Conservation (phyloP, 768 basidiomycete genomes). For the Tulasnella sp. region DNA sequence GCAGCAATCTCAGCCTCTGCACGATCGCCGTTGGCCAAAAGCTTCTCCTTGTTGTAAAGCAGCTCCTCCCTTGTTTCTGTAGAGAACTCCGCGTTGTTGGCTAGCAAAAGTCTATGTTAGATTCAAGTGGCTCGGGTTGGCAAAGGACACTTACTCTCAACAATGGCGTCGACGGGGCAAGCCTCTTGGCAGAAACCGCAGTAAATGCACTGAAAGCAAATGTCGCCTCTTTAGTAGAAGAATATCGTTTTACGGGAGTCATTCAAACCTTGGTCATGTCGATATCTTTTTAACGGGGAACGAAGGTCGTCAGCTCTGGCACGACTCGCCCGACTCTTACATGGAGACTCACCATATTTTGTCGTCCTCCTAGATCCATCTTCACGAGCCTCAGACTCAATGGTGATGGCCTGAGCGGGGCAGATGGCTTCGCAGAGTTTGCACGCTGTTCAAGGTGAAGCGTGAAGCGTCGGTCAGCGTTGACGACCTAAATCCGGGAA, state of each 20-base stretch:
- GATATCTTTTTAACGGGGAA: conserved; percentile 52
- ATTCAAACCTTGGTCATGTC: conserved; percentile 78
- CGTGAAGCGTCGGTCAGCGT: not conserved
- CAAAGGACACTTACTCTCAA: conserved; percentile 67
- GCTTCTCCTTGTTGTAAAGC: conserved; percentile 98
- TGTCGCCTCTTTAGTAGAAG: not conserved
- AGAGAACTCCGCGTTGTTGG: conserved; percentile 95
- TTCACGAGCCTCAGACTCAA: conserved; percentile 91
- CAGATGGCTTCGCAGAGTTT: conserved; percentile 99
- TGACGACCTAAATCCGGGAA: conserved; percentile 8
- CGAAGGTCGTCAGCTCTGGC: conserved; percentile 20
- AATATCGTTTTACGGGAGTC: not conserved
- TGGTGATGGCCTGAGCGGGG: conserved; percentile 98
- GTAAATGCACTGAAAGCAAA: conserved; percentile 73
- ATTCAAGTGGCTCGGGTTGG: conserved; percentile 14
- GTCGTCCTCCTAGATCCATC: conserved; percentile 97
- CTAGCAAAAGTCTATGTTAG: conserved; percentile 36
- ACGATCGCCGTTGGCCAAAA: conserved; percentile 90
- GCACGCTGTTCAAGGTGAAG: conserved; percentile 54
- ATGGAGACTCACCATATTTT: conserved; percentile 67
- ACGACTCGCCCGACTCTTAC: not conserved
- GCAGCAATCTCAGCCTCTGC: conserved; percentile 98
- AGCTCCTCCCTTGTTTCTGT: conserved; percentile 98
- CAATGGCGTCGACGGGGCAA: conserved; percentile 98
- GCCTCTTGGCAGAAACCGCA: conserved; percentile 99